These are phyloP conservation scores for Crataegus laevigata DNA, from an alignment of 306 rosid species.

Conservation along the genomic window DNA sequence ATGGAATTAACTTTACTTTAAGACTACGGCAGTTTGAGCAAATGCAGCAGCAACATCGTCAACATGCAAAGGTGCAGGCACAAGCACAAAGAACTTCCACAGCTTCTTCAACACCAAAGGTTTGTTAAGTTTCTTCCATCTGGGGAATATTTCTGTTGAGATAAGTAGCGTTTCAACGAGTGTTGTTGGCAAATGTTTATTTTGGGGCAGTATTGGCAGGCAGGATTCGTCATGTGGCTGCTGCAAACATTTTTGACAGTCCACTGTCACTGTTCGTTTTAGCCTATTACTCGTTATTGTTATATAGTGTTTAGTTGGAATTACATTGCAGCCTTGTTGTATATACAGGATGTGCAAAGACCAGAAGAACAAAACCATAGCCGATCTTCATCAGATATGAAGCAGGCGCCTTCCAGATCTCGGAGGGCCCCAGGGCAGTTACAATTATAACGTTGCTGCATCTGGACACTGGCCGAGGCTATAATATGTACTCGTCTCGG, in stretches of 20 bases:
- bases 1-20: conserved; percentile 58
- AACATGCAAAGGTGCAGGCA: conserved; percentile 39
- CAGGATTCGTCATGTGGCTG: neutral
- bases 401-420: conserved; percentile 46
- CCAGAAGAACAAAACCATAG: conserved; percentile 37
- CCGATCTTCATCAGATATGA: conserved; percentile 32
- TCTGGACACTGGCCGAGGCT: conserved; percentile 23
- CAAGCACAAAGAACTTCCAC: conserved; percentile 23
- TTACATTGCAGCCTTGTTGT: neutral
- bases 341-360: conserved; percentile 47
- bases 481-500: conserved; percentile 32
- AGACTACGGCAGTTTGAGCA: conserved; percentile 78
- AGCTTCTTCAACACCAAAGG: conserved; percentile 38
- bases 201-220: neutral
- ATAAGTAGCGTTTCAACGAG: neutral
- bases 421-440: conserved; percentile 50
- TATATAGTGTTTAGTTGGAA: neutral
- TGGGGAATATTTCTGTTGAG: neutral
- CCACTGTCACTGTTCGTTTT: neutral
- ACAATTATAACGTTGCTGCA: conserved; percentile 31
- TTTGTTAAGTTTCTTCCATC: conserved; percentile 14
- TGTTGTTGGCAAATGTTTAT: neutral
- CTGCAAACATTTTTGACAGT: neutral
- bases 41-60: conserved; percentile 75
- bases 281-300: neutral